Conservation (phyloP, 2,329 filamentous ascomycete species). For the Fusarium newnesense region DNA sequence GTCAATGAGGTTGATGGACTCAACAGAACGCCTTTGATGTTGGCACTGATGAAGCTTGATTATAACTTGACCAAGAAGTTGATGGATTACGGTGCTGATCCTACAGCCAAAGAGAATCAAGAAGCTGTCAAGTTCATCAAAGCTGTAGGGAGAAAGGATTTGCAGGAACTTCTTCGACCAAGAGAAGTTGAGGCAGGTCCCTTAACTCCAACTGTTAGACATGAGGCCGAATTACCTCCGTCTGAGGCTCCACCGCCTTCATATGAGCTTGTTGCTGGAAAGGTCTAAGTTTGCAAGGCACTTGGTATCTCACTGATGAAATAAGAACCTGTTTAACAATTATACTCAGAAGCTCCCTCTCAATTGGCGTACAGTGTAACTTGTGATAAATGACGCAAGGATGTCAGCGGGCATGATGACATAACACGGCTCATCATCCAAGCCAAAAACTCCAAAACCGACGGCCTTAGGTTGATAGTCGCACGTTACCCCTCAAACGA, state of each 20-base stretch:
- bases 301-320: background rate
- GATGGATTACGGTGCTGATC: background rate
- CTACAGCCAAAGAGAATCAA: background rate
- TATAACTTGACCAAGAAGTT: slow-evolving; percentile 7
- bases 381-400: background rate
- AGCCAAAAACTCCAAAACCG: slow-evolving; percentile 1
- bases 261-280: slow-evolving; percentile 5
- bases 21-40: slow-evolving; percentile 2
- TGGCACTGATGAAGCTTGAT: background rate
- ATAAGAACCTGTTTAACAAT: accelerated
- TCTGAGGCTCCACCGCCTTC: slow-evolving; percentile 9
- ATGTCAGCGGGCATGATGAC: background rate
- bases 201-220: accelerated
- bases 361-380: background rate
- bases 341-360: accelerated
- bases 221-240: background rate
- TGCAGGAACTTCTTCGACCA: background rate
- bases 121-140: slow-evolving; percentile 12
- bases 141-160: background rate
- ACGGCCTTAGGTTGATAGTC: slow-evolving; percentile 18
- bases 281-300: background rate
- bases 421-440: background rate
- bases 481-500: slow-evolving; percentile 29
- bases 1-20: slow-evolving; percentile 7
- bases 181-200: background rate